Base-by-base conservation (phyloP, 306 rosid species). In the Vigna hirtella region DNA sequence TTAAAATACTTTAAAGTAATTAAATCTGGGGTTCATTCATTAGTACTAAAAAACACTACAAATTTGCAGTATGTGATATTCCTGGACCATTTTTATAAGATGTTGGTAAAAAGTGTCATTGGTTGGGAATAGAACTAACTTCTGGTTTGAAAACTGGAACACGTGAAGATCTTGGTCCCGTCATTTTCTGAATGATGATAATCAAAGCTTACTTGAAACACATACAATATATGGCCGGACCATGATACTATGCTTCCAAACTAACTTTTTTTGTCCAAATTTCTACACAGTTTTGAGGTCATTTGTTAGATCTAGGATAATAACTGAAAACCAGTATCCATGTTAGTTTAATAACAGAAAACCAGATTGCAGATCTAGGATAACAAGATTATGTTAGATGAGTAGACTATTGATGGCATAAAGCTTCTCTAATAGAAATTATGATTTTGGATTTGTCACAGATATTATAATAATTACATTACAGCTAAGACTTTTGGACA, bases 131-230 rank as follows among this genome's bases (percentile, higher is more conserved):
- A 8, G 47, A 42, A 42, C 47, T 42, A 8, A 9, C 12, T 9
- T 42, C 47, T 42, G 16, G 51, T 45, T 66, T 50, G 77, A 43
- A 78, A 58, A 20, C 16, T 3, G 65, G 53, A 30, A 62, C 83
- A 79, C 78, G 72, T 72, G 78, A 51, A 5, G 28, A 43, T 24
- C 20, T 12, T 69, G 63, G 82, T 78, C 52, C 34, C 71, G 69
- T 69, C 70, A 68, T 58, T 32, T 62, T 78, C 77, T 51, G 6
- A 22, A 52, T 52, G 58, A 18, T 18, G 20, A 18, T 18, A 18
- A 18, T 18, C 20, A 18, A 18, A 18, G 20, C 20, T 18, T 18
- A 18, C 20, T 18, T 18, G 20, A 18, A 18, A 18, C 20, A 18
- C 20, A 18, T 18, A 18, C 20, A 18, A 18, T 18, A 18, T 18